phyloP scores from a whole-genome alignment of 176 grass and related monocot species.

The Ananas comosus region DNA sequence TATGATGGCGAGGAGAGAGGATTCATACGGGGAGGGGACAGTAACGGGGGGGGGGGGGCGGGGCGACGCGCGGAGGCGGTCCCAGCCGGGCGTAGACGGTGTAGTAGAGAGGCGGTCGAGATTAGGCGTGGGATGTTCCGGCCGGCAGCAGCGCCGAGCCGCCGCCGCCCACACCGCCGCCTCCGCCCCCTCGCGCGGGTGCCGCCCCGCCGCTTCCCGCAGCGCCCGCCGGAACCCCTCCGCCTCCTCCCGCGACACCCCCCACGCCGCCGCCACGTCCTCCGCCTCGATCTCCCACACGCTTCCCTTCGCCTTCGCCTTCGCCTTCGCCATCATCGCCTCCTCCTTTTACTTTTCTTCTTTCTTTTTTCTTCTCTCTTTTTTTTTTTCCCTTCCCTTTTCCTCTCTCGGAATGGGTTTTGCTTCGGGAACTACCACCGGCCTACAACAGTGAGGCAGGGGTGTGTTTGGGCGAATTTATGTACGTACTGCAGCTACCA shows the following conservation, averaged over 20 bases:
- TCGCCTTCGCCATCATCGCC: background rate
- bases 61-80: conserved; percentile 51
- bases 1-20: background rate
- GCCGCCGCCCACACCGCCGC: conserved; percentile 46
- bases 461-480: no score
- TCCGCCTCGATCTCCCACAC: conserved; percentile 46
- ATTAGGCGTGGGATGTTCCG: conserved; percentile 78
- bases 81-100: conserved; percentile 65
- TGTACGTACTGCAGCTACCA: no score
- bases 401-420: no score
- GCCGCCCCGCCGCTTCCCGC: conserved; percentile 13
- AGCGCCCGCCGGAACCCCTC: conserved; percentile 33
- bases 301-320: conserved; percentile 29
- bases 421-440: no score
- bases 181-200: conserved; percentile 9
- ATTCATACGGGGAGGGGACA: conserved; percentile 68
- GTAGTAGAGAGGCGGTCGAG: conserved; percentile 94
- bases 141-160: conserved; percentile 41
- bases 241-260: conserved; percentile 29
- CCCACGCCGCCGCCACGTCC: conserved; percentile 42
- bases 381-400: background rate
- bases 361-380: no score
- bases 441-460: no score
- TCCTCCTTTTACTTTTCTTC: no score
- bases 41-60: conserved; percentile 85